Percentiles rank a stretch among this genome's conserved stretches.
phyloP scores from a whole-genome alignment of 176 grass and related monocot genomes.

The Oryza officinalis region DNA sequence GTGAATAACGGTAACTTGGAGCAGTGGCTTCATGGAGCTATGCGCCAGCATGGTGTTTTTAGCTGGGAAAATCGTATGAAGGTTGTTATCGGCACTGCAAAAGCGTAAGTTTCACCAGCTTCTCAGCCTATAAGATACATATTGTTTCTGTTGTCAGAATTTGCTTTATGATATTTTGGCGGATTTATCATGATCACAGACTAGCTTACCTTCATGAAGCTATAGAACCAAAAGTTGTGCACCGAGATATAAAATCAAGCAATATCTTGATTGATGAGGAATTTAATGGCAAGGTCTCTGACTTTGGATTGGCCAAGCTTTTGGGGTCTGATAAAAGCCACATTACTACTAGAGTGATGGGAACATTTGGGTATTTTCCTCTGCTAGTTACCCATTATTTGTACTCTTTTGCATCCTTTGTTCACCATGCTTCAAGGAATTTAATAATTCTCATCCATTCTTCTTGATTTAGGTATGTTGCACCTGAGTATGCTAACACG shows the following conservation, averaged over 20 bases:
- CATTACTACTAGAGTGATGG: slow-evolving; percentile 97
- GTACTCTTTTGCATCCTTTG: not conserved
- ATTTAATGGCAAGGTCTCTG: slow-evolving; percentile 93
- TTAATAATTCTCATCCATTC: slow-evolving; percentile 24
- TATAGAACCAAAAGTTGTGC: slow-evolving; percentile 98
- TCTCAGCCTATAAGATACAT: not conserved
- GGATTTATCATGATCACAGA: slow-evolving; percentile 46
- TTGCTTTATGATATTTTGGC: not conserved
- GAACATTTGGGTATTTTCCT: slow-evolving; percentile 80
- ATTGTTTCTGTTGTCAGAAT: too few species aligned
- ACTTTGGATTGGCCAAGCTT: slow-evolving; percentile 95
- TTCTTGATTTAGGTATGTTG: slow-evolving; percentile 76
- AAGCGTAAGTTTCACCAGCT: slow-evolving; percentile 73
- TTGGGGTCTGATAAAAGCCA: slow-evolving; percentile 96
- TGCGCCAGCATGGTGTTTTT: slow-evolving; percentile 74
- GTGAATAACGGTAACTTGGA: slow-evolving; percentile 98
- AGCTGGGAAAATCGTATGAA: slow-evolving; percentile 98
- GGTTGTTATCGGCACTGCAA: slow-evolving; percentile 84
- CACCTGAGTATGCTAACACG: slow-evolving; percentile 97
- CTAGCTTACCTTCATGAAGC: slow-evolving; percentile 99
- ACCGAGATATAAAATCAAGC: slow-evolving; percentile 98
- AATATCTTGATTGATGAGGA: slow-evolving; percentile 98
- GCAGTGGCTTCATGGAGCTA: slow-evolving; percentile 97
- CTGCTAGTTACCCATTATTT: not conserved
- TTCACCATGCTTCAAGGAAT: not conserved